Base-by-base conservation (phyloP, 148 eudicot genomes). In the Dysphania ambrosioides region DNA sequence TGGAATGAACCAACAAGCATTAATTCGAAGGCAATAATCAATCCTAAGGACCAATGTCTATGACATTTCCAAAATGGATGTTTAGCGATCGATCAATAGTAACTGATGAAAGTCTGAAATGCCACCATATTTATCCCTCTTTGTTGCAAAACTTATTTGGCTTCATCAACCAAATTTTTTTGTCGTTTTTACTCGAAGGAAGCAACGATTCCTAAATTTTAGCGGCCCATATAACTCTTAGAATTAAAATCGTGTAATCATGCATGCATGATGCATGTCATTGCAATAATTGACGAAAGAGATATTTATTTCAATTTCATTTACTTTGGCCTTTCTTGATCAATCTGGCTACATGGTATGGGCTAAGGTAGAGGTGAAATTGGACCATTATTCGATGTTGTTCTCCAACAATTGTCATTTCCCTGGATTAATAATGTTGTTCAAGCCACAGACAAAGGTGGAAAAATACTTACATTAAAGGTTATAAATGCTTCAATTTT, bases 281-380 rank as follows among this genome's bases (percentile, higher is more conserved):
- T 23, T 8, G 38, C 38, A 38, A 61, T 51, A 19, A 71, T 77
- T 49, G 69, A 70, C 60, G 61, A 23, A 70, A 70, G 61, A 23
- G 36, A 77, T 70, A 58, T 57, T 15, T 2, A 3, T 18, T 2
- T 19, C 21, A n/a, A n/a, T 19, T 53, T 53, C 26, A 19, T n/a
- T 5, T 53, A 19, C 5, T 53, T 53, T 53, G 58, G 24, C 58
- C 58, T 53, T 53, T 53, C 23, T 53, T 53, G 7, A 18, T 60
- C 56, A 73, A 42, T 30, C 57, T 73, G 68, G 68, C 68, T 60
- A 19, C 68, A 30, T 21, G 35, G 53, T 2, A 61, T 73, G 68
- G 76, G 68, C 57, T 73, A 24, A 24, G 18, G 3, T 12, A 6
- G 49, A 21, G 63, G 51, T 35, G 63, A 6, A 30, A 40, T 59